Base-by-base conservation (phyloP, 345 rosid species). In the Moricandia moricandioides region DNA sequence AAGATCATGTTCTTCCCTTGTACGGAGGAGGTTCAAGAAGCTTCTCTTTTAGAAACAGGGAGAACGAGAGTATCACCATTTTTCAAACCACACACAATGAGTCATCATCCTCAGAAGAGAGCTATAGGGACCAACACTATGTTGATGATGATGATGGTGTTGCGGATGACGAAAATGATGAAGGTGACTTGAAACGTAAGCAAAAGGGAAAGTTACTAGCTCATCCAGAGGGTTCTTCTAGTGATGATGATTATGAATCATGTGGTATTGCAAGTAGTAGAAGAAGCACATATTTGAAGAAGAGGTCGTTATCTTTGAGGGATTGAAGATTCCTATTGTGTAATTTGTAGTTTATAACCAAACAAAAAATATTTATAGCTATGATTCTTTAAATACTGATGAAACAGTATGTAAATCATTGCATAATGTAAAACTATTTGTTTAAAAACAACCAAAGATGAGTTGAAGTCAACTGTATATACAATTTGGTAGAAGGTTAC, bases 11-110 rank as follows among this genome's bases (percentile, higher is more conserved):
- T 35, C 91, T 90, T 67, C 95, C 93, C 39, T 66, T 84, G 64
- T 84, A 70, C 43, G 76, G 80, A 58, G 80, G 80, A 12, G 84
- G 85, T 76, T 78, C 84, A 45, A 80, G 83, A 73, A 88, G 89
- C 81, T 77, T 76, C 6, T 85, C 90, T 11, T 87, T 85, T 58
- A 87, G 67, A 33, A 82, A 81, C 62, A 82, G 77, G 49, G 75
- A 79, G 78, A 86, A 79, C 62, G 88, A 81, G 66, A 79, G 77
- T 72, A 69, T 82, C 9, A 80, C 88, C 0, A 43, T 86, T 65
- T 84, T 85, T 69, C 78, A 80, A 75, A 78, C 85, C 85, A 12
- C 62, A 81, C 71, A 83, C 51, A 83, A 81, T 14, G 72, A 86
- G 33, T 76, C 93, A 8, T 49, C 56, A 64, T 87, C 61, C 52